A percentile compares a stretch with the other conserved stretches of the same genome.
Conservation (phyloP, 2,329 filamentous ascomycete species). For the Verticillium nubilum region DNA sequence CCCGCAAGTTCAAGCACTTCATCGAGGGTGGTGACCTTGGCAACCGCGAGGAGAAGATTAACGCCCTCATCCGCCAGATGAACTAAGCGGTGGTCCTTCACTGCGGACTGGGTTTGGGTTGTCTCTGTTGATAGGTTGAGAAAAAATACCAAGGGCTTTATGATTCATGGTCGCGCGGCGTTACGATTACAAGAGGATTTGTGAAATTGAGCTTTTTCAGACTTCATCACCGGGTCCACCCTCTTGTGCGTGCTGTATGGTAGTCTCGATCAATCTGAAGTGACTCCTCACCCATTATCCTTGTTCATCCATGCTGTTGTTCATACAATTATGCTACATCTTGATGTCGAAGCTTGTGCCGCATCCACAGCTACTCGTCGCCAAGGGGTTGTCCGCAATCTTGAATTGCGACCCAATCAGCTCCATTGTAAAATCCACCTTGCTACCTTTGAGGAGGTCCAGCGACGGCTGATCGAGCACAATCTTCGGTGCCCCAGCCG, state of each 20-base stretch:
- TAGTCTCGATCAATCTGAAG: not conserved
- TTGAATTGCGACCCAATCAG: constrained; percentile 88
- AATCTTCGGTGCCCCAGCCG: constrained; percentile 58
- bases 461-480: constrained; percentile 85
- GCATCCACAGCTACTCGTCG: constrained; percentile 92
- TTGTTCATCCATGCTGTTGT: not conserved
- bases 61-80: constrained; percentile 94
- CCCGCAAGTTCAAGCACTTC: constrained; percentile 98
- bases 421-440: constrained; percentile 94
- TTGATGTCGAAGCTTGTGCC: constrained; percentile 97
- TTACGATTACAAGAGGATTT: constrained; percentile 22
- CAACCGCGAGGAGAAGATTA: constrained; percentile 99
- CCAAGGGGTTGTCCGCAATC: constrained; percentile 86
- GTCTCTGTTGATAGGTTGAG: constrained; percentile 15
- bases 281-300: not conserved
- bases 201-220: constrained; percentile 25
- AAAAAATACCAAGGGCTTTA: constrained; percentile 13
- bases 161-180: constrained; percentile 27
- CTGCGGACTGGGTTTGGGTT: constrained; percentile 19
- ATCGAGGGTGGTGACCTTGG: constrained; percentile 97
- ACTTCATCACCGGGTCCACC: constrained; percentile 4
- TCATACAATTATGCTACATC: constrained; percentile 30
- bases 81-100: constrained; percentile 57
- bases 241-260: constrained; percentile 6
- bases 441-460: constrained; percentile 86